These are phyloP conservation scores for Tricholoma sp. DNA, from an alignment of 768 basidiomycete species.

Conservation along the genomic window DNA sequence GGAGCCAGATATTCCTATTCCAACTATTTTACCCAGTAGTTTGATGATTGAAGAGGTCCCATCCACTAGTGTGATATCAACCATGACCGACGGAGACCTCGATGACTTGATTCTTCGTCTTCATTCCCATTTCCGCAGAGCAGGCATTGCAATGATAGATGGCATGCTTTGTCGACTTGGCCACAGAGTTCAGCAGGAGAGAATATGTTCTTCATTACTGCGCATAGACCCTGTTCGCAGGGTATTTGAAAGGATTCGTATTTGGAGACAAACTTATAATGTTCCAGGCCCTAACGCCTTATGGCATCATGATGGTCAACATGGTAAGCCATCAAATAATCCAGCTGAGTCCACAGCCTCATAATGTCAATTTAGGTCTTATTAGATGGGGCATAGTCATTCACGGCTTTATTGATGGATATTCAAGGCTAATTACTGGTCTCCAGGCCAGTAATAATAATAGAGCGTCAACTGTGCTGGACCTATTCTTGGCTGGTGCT, in stretches of 20 bases:
- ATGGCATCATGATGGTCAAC: conserved; percentile 34
- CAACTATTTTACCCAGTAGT: not conserved
- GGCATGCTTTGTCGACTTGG: conserved; percentile 10
- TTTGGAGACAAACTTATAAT: conserved; percentile 17
- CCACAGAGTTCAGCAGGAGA: conserved; percentile 5
- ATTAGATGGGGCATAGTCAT: conserved; percentile 28
- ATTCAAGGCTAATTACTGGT: conserved; percentile 16
- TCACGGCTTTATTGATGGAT: conserved; percentile 23
- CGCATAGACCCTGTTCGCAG: conserved; percentile 13
- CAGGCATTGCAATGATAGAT: conserved; percentile 18
- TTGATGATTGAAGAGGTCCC: not conserved
- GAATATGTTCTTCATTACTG: conserved; percentile 11
- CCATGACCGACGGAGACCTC: not conserved
- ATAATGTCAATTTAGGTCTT: conserved; percentile 15
- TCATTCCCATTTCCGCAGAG: not conserved
- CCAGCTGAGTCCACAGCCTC: not conserved
- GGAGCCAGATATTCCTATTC: not conserved
- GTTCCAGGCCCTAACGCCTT: conserved; percentile 27
- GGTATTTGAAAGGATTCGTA: conserved; percentile 13
- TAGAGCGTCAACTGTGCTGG: conserved; percentile 27
- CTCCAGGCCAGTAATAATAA: conserved; percentile 35
- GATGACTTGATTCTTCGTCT: not conserved
- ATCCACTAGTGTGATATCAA: not conserved
- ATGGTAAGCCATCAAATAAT: conserved; percentile 18
- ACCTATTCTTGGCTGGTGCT: conserved; percentile 22